Evolutionary conservation across 1,284 basidiomycete genomes (phyloP).

Genomic region (Trichosporon ovoides): DNA sequence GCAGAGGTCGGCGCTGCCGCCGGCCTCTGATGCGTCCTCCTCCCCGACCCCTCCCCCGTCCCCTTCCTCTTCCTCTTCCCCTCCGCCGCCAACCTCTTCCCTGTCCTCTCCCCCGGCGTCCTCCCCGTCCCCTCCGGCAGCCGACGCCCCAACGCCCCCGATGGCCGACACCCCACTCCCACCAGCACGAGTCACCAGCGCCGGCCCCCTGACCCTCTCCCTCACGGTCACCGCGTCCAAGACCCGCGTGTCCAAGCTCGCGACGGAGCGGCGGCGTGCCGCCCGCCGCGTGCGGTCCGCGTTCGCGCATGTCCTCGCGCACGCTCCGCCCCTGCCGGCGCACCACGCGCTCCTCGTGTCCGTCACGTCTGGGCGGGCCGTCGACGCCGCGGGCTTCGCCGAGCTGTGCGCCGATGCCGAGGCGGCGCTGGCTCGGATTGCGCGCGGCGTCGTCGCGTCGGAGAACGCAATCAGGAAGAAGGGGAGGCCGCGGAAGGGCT

Average conservation of each 20-base stretch:
- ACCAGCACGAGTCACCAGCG: not conserved
- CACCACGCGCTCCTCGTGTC: not conserved
- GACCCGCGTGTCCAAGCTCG: conserved; percentile 20
- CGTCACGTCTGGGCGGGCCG: not conserved
- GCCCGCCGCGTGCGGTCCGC: conserved; percentile 18
- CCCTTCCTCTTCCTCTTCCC: no score
- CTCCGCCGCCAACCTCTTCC: no score
- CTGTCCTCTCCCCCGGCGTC: not conserved
- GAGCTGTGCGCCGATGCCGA: not conserved
- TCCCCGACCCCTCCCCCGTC: no score
- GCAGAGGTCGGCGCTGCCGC: not conserved
- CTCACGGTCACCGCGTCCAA: not conserved
- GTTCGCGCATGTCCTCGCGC: conserved; percentile 10
- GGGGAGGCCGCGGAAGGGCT: not conserved
- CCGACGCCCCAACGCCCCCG: no score
- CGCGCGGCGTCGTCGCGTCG: not conserved
- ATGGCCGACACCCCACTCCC: not conserved
- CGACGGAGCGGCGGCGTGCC: conserved; percentile 22
- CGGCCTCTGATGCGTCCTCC: no score
- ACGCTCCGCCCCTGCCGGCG: not conserved
- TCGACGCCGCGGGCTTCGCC: not conserved
- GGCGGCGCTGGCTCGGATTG: not conserved
- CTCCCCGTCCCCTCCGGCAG: not conserved
- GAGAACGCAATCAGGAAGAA: not conserved
- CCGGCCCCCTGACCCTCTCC: no score